Evolutionary conservation across 2,329 filamentous ascomycete genomes (phyloP), one percentile per base, ranked within the genome.

Genomic region (Coniochaeta sp.): DNA sequence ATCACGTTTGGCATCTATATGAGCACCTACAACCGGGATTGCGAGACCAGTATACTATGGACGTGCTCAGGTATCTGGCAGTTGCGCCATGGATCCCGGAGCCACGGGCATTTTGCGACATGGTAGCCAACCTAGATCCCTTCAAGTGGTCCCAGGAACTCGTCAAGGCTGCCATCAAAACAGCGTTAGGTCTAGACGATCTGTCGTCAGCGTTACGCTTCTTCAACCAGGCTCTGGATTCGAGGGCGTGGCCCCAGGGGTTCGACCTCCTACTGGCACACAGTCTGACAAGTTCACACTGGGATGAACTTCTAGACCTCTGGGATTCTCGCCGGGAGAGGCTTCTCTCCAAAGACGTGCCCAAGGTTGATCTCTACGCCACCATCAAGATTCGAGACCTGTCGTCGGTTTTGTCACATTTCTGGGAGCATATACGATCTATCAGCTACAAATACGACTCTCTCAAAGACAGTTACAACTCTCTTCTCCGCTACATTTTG

Each of bases 1-100:
- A 77, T 33, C 69, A 73, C 26, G 70, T 78, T 19, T 83, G 80
- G 78, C 67, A 72, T 17, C 63, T 75, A 16, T 83, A 78, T 63
- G 68, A 63, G 33, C 66, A 69, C 7, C 68, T 82, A 17, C 68
- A 74, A 19, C 66, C 68, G 4, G 60, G 67, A 2, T 66, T 73
- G 47, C 67, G 71, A 52, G 52, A 61, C 4, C 64, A 65, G 3
- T 63, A 76, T 14, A 70, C 70, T 2, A 68, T 65, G 1, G 56
- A 65, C 2, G 70, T 82, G 22, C 63, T 82, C 1, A 59, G 70
- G 1, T 77, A 78, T 55, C 72, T 84, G 11, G 71, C 77, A 6
- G 70, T 65, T 17, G 81, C 80, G 3, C 68, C 67, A 6, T 73
- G 75, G n/a, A 64, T 74, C 9, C 68, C 77, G 3, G 79, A 83